Percentiles rank a stretch among this genome's conserved stretches.
phyloP scores from a whole-genome alignment of 345 rosid species.

The Pistacia integerrima region DNA sequence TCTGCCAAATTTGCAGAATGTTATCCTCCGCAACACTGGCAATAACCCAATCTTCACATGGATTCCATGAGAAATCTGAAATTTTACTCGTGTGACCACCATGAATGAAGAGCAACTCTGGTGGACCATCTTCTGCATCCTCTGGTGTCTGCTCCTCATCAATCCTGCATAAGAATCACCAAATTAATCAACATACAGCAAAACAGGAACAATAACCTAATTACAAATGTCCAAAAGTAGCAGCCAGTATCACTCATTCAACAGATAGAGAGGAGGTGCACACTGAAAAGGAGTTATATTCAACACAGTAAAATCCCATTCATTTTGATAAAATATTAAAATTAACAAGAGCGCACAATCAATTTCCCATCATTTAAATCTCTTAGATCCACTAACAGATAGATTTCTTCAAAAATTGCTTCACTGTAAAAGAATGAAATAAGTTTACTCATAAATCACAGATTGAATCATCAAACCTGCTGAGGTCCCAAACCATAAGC shows the following conservation, averaged over 20 bases:
- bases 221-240: background rate
- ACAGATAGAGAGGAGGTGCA: background rate
- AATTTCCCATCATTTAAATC: background rate
- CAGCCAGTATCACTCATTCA: background rate
- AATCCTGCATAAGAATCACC: conserved; percentile 43
- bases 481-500: conserved; percentile 99
- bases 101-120: conserved; percentile 95
- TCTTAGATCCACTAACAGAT: background rate
- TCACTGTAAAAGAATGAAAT: background rate
- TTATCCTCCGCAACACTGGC: conserved; percentile 98
- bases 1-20: conserved; percentile 99
- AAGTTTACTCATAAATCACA: background rate
- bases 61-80: conserved; percentile 99
- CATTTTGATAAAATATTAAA: background rate
- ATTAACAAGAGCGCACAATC: background rate
- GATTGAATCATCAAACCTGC: conserved; percentile 60
- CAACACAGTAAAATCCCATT: background rate
- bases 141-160: conserved; percentile 75
- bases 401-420: background rate
- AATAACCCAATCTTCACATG: conserved; percentile 97
- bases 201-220: background rate
- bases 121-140: conserved; percentile 99
- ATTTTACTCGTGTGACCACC: conserved; percentile 99
- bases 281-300: background rate
- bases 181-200: background rate